A percentile compares a stretch with the other conserved stretches of the same genome.
These are phyloP conservation scores for Corymbia citriodora DNA, from an alignment of 441 rosid genomes.

Conservation along the genomic window DNA sequence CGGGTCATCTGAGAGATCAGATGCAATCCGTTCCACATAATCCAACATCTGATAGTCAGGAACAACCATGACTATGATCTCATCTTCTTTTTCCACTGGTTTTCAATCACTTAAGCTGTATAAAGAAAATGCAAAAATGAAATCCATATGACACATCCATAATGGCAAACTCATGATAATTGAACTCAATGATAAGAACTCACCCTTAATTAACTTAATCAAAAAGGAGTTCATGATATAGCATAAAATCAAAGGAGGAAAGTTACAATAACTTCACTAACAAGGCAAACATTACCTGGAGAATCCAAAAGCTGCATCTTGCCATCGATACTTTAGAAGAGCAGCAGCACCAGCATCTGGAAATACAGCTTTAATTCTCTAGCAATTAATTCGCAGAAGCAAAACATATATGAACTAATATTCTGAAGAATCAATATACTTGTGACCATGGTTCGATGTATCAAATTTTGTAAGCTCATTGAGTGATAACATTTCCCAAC, in stretches of 20 bases:
- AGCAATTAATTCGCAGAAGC: constrained; percentile 7
- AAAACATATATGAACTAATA: neutral
- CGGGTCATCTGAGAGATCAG: constrained; percentile 86
- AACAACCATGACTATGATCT: constrained; percentile 91
- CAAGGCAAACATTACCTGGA: constrained; percentile 43
- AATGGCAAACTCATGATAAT: neutral
- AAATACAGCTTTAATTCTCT: constrained; percentile 89
- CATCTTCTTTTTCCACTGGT: constrained; percentile 88
- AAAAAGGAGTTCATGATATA: neutral
- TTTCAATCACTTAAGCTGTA: constrained; percentile 53
- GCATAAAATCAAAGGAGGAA: neutral
- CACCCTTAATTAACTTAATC: neutral
- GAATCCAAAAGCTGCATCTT: constrained; percentile 87
- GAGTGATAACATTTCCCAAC: neutral
- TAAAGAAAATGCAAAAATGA: too few species aligned
- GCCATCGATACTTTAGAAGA: constrained; percentile 76
- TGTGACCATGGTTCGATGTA: neutral
- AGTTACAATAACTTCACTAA: neutral
- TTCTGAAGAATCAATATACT: neutral
- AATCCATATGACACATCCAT: neutral
- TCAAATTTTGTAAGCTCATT: neutral
- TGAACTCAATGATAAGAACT: neutral
- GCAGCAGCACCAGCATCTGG: constrained; percentile 99
- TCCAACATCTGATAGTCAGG: constrained; percentile 96
- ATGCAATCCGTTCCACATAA: constrained; percentile 70